Base-by-base conservation (phyloP, 2,329 filamentous ascomycete genomes). In the Paracoccidioides lutzii region DNA sequence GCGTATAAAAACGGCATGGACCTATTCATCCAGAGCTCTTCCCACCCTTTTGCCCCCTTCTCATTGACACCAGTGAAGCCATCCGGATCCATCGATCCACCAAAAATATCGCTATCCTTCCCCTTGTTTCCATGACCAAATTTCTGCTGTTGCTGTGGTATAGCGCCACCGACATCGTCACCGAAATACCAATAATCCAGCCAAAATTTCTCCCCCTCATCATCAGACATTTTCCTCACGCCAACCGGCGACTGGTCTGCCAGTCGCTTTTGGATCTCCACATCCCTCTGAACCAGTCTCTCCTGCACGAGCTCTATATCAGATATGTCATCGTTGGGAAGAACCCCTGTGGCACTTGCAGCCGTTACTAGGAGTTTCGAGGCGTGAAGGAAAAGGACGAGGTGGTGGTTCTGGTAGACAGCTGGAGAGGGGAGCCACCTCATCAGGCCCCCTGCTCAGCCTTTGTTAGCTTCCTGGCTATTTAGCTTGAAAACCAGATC, bases 171-270 rank as follows among this genome's bases (percentile, higher is more conserved):
- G 22, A 14, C 15, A 37, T 32, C 38, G 14, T 9, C 56, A 8
- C 60, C 62, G 54, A 74, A 73, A 15, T 62, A 53, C 74, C 74
- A 77, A 59, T 76, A 76, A 38, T 74, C 66, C 38, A 71, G 62
- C 52, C 71, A 74, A 63, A 77, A 77, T 61, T 76, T 77, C 60
- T 77, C 73, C 9, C 74, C 72, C 46, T 73, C 69, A 44, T 76
- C 72, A 5, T 59, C 60, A 44, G 66, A 72, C 74, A 77, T 76
- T 57, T 76, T 77, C 35, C 65, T 66, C 45, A 75, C 66, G 4
- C 65, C 69, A 0, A 59, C 58, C 8, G 65, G 59, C 3, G 65
- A 56, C 22, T 61, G 62, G 41, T 62, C 57, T 12, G 63, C 60
- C n/a, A 71, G 60, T 41, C 63, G 64, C 5, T 62, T 56, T 41